These are phyloP conservation scores for Friedmanniomyces simplex DNA, from an alignment of 495 filamentous ascomycete species.

Conservation along the genomic window DNA sequence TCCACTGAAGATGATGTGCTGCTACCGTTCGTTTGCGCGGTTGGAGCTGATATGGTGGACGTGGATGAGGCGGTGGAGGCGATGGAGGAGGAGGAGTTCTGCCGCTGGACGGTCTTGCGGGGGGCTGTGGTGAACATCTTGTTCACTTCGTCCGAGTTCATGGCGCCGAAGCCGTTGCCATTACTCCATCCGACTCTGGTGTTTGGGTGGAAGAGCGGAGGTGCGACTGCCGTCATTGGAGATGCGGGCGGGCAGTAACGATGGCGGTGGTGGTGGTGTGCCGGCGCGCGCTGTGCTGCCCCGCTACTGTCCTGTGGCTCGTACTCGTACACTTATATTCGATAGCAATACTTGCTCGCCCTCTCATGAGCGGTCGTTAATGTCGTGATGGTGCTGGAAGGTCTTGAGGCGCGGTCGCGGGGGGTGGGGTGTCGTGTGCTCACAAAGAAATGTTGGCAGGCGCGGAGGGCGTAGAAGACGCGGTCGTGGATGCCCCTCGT, in stretches of 20 bases:
- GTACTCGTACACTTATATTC: background rate
- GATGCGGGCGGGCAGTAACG: background rate
- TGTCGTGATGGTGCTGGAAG: background rate
- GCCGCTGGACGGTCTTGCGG: slow-evolving; percentile 72
- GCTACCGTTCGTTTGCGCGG: slow-evolving; percentile 39
- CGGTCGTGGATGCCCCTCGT: background rate
- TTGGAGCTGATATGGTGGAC: slow-evolving; percentile 33
- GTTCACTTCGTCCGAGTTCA: slow-evolving; percentile 77
- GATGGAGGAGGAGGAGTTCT: slow-evolving; percentile 76
- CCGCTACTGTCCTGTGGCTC: background rate
- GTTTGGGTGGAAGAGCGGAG: slow-evolving; percentile 72
- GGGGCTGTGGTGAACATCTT: slow-evolving; percentile 65
- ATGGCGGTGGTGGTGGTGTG: background rate
- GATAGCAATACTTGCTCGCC: background rate
- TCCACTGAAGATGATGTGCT: slow-evolving; percentile 32
- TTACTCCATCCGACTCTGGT: slow-evolving; percentile 59
- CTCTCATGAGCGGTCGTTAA: background rate
- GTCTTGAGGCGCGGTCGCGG: background rate
- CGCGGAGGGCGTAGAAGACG: background rate
- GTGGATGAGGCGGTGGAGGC: slow-evolving; percentile 27
- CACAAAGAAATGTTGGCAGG: background rate
- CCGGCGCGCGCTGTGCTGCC: background rate
- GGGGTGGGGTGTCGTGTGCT: slow-evolving; percentile 3
- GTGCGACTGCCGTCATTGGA: slow-evolving; percentile 92
- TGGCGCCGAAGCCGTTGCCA: slow-evolving; percentile 62